Percentiles rank a stretch among this genome's conserved stretches.
These are phyloP conservation scores for Epichloe brachyelytri DNA, from an alignment of 2,329 filamentous ascomycete genomes.

Conservation along the genomic window DNA sequence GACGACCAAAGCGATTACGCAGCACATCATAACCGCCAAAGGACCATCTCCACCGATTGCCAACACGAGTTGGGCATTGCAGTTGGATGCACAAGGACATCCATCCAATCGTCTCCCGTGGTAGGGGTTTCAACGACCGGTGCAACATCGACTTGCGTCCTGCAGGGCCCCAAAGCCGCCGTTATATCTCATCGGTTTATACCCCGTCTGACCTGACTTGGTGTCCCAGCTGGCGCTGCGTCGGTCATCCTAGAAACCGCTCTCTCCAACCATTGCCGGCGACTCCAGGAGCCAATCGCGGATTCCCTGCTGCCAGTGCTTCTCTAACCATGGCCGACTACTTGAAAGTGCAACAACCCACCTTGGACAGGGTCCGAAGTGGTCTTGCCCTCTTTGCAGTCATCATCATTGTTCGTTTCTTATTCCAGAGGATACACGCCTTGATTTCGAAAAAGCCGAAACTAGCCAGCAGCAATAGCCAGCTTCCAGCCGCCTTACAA, in stretches of 20 bases:
- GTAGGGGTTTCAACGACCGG: background rate
- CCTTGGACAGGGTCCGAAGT: conserved; percentile 15
- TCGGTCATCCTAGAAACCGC: background rate
- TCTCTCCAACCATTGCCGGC: conserved; percentile 16
- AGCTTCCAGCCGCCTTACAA: conserved; percentile 7
- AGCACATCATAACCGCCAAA: background rate
- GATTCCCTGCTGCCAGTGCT: conserved; percentile 17
- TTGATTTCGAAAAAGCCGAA: background rate
- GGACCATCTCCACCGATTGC: background rate
- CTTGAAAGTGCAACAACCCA: conserved; percentile 19
- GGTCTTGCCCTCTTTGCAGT: conserved; percentile 23
- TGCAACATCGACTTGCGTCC: background rate
- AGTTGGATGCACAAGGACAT: background rate
- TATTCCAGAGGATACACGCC: conserved; percentile 12
- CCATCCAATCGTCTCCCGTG: background rate
- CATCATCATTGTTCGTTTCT: conserved; percentile 21
- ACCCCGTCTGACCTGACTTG: background rate
- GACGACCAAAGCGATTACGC: background rate
- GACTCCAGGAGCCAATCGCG: conserved; percentile 20
- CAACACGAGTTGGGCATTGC: background rate
- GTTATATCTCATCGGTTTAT: background rate
- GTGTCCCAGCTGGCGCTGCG: background rate
- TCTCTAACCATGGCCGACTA: conserved; percentile 15
- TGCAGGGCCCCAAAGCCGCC: background rate
- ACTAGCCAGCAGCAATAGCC: conserved; percentile 4